A percentile compares a stretch with the other conserved stretches of the same genome.
Evolutionary conservation across 192 early-diverging fungal genomes (phyloP).

Genomic region (Geosiphon pyriformis): DNA sequence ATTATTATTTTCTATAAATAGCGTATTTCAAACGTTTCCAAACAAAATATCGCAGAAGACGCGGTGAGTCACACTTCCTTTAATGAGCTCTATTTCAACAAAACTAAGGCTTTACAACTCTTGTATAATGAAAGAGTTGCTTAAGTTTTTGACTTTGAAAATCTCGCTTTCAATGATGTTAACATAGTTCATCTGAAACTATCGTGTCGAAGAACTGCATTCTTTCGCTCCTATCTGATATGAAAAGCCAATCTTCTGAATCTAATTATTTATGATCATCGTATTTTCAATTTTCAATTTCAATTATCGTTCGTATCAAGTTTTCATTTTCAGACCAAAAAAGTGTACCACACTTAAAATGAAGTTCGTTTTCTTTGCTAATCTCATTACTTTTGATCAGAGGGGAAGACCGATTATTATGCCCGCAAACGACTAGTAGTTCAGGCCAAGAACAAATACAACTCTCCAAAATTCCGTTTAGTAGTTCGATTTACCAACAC

Average conservation of each 20-base stretch:
- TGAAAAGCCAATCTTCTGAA: conserved; percentile 16
- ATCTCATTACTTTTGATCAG: conserved; percentile 45
- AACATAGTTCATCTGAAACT: conserved; percentile 78
- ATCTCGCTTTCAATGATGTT: conserved; percentile 52
- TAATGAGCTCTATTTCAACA: too few relatives aligned
- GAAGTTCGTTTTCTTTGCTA: too few relatives aligned
- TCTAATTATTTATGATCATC: too few relatives aligned
- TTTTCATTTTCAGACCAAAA: too few relatives aligned
- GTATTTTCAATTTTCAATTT: too few relatives aligned
- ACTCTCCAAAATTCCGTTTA: conserved; percentile 99
- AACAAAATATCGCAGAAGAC: conserved; percentile 98
- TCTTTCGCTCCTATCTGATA: conserved; percentile 93
- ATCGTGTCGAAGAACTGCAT: conserved; percentile 49
- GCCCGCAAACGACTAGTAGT: conserved; percentile 97
- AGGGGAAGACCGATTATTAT: conserved; percentile 99
- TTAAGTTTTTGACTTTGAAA: too few relatives aligned
- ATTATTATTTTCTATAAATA: not conserved
- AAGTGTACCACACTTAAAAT: too few relatives aligned
- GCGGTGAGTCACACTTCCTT: conserved; percentile 83
- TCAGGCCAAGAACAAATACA: conserved; percentile 99
- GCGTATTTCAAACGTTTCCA: conserved; percentile 99
- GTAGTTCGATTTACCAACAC: conserved; percentile 99
- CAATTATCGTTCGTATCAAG: too few relatives aligned
- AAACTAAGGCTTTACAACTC: too few relatives aligned
- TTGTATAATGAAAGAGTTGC: too few relatives aligned